phyloP scores from a whole-genome alignment of 257 asterid genomes.

The Ilex asprella region DNA sequence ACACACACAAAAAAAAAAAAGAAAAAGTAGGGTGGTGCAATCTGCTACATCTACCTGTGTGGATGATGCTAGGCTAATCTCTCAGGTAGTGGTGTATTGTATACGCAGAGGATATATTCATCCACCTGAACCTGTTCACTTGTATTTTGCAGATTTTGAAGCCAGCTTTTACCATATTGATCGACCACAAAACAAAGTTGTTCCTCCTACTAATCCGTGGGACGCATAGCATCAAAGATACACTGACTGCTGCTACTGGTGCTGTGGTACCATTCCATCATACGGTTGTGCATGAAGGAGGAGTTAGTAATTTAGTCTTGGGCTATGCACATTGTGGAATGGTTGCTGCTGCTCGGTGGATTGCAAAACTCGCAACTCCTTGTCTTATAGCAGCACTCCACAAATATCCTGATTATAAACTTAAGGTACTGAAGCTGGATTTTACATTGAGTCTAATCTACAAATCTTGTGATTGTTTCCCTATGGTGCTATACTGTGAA shows the following conservation, averaged over 20 bases:
- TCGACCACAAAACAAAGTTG: conserved; percentile 59
- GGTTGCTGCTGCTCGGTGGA: conserved; percentile 99
- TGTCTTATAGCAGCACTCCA: conserved; percentile 55
- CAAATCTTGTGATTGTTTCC: no score
- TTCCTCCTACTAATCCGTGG: conserved; percentile 87
- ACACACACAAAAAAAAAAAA: no score
- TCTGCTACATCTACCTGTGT: no score
- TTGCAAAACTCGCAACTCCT: conserved; percentile 91
- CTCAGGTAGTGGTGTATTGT: background rate
- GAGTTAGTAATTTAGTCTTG: conserved; percentile 82
- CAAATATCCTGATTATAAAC: conserved; percentile 62
- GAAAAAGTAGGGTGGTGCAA: no score
- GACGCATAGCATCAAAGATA: conserved; percentile 94
- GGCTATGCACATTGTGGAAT: conserved; percentile 99
- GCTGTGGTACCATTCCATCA: conserved; percentile 99
- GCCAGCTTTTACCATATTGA: conserved; percentile 85
- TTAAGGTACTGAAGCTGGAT: conserved; percentile 45
- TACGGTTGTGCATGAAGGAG: conserved; percentile 79
- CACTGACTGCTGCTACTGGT: conserved; percentile 96
- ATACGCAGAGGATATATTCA: no score
- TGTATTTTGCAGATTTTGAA: conserved; percentile 67
- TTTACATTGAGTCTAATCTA: background rate
- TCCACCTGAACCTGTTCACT: no score
- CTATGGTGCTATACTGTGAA: no score
- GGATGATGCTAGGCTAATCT: background rate